Conservation (phyloP, 352 stramenopile genomes). For the Globisporangium echinulatum region DNA sequence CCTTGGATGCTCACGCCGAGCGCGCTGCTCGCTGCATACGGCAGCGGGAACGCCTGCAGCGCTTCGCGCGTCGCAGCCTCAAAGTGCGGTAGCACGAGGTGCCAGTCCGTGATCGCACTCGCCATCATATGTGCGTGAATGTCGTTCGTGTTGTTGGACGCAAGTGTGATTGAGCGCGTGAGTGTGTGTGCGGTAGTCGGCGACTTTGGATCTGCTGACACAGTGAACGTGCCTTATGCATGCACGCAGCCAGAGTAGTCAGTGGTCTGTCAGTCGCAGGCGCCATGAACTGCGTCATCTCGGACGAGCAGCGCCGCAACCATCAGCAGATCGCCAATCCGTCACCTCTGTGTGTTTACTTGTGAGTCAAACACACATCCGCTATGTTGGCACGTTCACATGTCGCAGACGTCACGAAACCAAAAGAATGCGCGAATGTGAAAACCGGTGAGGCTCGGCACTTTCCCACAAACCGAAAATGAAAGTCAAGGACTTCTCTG, state of each 20-base stretch:
- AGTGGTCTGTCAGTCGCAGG: neutral
- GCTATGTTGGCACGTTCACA: neutral
- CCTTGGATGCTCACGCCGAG: conserved; percentile 42
- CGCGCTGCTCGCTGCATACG: conserved; percentile 28
- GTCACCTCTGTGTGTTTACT: neutral
- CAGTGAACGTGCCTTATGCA: neutral
- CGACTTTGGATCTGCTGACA: neutral
- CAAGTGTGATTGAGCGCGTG: no score
- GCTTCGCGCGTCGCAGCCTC: conserved; percentile 27
- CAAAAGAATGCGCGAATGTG: no score
- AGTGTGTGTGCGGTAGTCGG: neutral
- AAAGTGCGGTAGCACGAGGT: conserved; percentile 22
- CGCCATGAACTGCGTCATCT: no score
- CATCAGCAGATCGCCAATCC: neutral
- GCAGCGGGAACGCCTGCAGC: conserved; percentile 24
- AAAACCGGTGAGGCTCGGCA: no score
- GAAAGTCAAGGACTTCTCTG: no score
- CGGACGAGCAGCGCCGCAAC: neutral
- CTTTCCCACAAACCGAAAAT: no score
- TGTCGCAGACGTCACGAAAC: neutral
- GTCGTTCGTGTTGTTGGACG: no score
- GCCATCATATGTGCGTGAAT: conserved; percentile 1
- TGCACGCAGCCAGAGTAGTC: neutral
- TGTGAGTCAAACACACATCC: neutral
- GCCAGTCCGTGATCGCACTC: conserved; percentile 24